Base-by-base conservation (phyloP, 805 yeast species). In the Priceomyces medius region DNA sequence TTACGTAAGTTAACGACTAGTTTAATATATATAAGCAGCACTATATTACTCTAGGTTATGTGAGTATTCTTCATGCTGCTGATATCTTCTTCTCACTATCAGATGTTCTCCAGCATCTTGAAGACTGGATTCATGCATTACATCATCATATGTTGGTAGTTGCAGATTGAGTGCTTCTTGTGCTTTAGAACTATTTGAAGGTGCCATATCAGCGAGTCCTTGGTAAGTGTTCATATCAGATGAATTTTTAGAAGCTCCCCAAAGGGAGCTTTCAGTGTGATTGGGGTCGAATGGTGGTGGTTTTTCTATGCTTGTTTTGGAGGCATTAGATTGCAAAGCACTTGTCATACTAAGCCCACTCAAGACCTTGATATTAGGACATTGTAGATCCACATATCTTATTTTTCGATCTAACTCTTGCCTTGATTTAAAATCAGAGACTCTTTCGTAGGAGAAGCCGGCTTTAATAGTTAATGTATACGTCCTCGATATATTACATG, bases 401-500 rank as follows among this genome's bases (percentile, higher is more conserved):
- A 64, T 43, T 31, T 57, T 61, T 17, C 43, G 43, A 7, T 44
- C 46, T 8, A 40, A 13, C 31, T 60, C 67, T 8, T 26, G 24
- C 23, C 47, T 56, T 29, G 49, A 48, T 21, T 43, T 46, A 20
- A 50, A 49, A 29, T 58, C 63, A 17, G 13, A 12, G 13, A 64
- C 46, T 36, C 49, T 51, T 31, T 57, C 63, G 38, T 54, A 40
- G 5, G 62, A 51, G 26, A 61, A 57, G 5, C 62, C 64, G 7
- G 51, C 64, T 2, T 40, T 46, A 1, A 61, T 46, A 2, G 46
- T 20, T 4, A 59, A 38, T 7, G 44, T 37, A 37, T 61, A 61
- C 31, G 43, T 47, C 28, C 85, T 64, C 8, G 63, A 53, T 17
- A 83, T 68, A 50, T 80, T 81, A 51, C 86, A 80, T 3, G 81